Evolutionary conservation across 129 eudicot species (phyloP), one percentile per base, ranked within the genome.

Genomic region (Solidago caesia): DNA sequence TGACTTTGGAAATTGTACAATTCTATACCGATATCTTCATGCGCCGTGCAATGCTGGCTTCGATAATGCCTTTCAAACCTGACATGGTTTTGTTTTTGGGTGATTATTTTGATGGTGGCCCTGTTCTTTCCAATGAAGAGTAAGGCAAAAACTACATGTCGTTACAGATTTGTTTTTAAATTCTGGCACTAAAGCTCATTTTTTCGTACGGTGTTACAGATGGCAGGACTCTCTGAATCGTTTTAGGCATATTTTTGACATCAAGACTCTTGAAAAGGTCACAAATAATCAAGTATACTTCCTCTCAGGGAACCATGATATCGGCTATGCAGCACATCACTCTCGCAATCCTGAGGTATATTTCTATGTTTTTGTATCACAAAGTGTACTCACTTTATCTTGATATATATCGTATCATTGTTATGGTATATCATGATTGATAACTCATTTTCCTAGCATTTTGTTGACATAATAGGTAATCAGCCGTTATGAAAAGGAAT

Each of bases 211-310:
- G 55, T 64, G 74, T 47, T 70, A 68, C 80, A 94, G 99, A 76
- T 94, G 99, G 99, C 86, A 94, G 82, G 96, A 94, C 74, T 94
- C 97, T 74, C 78, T 83, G 74, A 89, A 80, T 66, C 97, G 99
- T 21, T 84, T 94, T 71, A 87, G 83, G 83, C 97, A 94, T 81
- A 87, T 94, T 65, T 94, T 94, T 61, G 83, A 91, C 82, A 79
- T 88, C 65, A 81, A 85, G 49, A 80, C 74, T 47, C 82, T 84
- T 62, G 85, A 80, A 71, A 83, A 77, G 79, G 72, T 64, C 66
- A 79, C 87, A 60, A 83, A 89, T 49, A 69, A 75, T 16, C 87
- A 77, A 76, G 83, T 91, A 55, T 87, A 88, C 71, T 86, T 87
- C 80, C 67, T 95, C 59, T 78, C 94, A 65, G 99, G 99, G 80